These are phyloP conservation scores for Zygnema circumcarinatum DNA, from an alignment of 139 green algal genomes.

Conservation along the genomic window DNA sequence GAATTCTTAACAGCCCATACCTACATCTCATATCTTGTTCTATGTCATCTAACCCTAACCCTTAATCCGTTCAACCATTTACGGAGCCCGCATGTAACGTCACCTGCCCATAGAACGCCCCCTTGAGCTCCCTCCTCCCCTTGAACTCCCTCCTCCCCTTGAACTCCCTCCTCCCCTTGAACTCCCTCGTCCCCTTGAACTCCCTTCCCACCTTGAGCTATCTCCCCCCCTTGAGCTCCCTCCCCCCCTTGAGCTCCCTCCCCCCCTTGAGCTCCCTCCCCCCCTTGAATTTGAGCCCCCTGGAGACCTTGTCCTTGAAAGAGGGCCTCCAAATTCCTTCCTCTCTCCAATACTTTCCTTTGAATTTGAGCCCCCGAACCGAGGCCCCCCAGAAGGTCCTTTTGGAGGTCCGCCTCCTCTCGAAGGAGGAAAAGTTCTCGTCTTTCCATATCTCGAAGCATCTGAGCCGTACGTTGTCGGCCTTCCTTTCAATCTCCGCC, in stretches of 20 bases:
- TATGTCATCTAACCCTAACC: background rate
- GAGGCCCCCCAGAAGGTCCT: background rate
- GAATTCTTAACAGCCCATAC: background rate
- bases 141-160: background rate
- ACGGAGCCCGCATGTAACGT: too few species aligned
- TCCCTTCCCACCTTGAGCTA: background rate
- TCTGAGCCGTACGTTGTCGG: background rate
- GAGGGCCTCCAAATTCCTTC: too few species aligned
- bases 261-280: background rate
- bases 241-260: background rate
- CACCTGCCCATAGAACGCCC: background rate
- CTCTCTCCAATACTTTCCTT: too few species aligned
- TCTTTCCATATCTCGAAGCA: background rate
- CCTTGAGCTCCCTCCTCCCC: background rate
- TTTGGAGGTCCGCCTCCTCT: background rate
- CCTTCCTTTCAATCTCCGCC: conserved; percentile 32
- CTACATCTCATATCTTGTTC: background rate
- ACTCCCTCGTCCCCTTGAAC: background rate
- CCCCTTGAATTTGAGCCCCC: background rate
- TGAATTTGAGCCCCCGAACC: background rate
- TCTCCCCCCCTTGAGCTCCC: too few species aligned
- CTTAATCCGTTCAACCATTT: background rate
- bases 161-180: background rate
- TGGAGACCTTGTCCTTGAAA: too few species aligned
- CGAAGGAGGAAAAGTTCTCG: background rate